A percentile compares a stretch with the other conserved stretches of the same genome.
phyloP scores from a whole-genome alignment of 2,329 filamentous ascomycete species.

The Paecilomyces sp. region DNA sequence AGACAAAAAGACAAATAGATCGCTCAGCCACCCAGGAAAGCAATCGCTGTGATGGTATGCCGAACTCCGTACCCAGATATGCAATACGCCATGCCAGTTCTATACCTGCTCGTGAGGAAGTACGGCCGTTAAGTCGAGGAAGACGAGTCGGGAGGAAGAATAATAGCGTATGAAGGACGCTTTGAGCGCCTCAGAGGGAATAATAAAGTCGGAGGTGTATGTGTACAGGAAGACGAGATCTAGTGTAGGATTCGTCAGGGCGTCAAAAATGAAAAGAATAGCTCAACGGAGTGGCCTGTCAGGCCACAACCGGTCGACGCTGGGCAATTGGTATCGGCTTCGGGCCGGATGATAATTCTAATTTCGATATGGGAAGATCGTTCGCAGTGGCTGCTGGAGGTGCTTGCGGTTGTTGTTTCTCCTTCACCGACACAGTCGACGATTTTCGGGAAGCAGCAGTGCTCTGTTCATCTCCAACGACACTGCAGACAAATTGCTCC shows the following conservation, averaged over 20 bases:
- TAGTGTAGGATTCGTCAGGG: not conserved
- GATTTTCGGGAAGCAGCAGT: slow-evolving; percentile 14
- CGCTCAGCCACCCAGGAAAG: not conserved
- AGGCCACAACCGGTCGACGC: slow-evolving; percentile 30
- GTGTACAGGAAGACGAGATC: not conserved
- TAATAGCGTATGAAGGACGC: not conserved
- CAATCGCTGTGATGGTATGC: not conserved
- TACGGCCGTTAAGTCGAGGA: not conserved
- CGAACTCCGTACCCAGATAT: not conserved
- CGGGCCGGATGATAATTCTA: slow-evolving; percentile 27
- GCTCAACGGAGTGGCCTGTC: slow-evolving; percentile 2
- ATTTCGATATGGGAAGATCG: slow-evolving; percentile 24
- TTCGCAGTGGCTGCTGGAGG: slow-evolving; percentile 15
- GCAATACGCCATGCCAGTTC: not conserved
- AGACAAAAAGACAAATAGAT: not conserved
- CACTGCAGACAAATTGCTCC: slow-evolving; percentile 34
- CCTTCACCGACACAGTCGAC: slow-evolving; percentile 12
- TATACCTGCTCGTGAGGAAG: not conserved
- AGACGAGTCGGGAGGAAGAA: not conserved
- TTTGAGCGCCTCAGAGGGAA: not conserved
- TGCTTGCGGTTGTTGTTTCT: slow-evolving; percentile 12
- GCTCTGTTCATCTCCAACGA: slow-evolving; percentile 23
- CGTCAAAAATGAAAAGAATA: not conserved
- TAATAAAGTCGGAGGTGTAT: not conserved
- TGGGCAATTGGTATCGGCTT: slow-evolving; percentile 31